Base-by-base conservation (phyloP, 2,329 filamentous ascomycete genomes). In the Diaporthe nobilis region DNA sequence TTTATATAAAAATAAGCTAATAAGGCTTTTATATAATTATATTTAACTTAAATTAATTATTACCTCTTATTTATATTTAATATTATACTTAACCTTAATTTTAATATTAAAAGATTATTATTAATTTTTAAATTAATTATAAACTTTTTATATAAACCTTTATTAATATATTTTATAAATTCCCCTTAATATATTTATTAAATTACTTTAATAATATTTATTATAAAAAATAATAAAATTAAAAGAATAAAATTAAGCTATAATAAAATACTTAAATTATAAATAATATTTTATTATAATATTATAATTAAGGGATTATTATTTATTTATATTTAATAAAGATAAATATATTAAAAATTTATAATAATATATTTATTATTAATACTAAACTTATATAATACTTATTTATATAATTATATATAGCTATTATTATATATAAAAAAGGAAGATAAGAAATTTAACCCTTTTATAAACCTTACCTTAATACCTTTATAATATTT, bases 201-300 rank as follows among this genome's bases (percentile, higher is more conserved):
- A n/a, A 1, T 49, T n/a, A 20, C 7, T 2, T 20, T 49, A 49
- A 49, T 53, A 53, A 17, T 53, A 53, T n/a, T n/a, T 34, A 34
- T 34, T 34, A 34, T 34, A 34, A 34, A 34, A 34, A 8, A 1
- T 34, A 34, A 34, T 34, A 34, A 1, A 1, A 1, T 34, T 34
- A 34, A 8, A 1, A 34, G 1, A 3, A 1, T 34, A 34, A 34
- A 1, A 3, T 3, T 34, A 34, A 8, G 1, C 1, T 34, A 53
- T 53, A n/a, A 17, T 53, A n/a, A 53, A n/a, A 1, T 53, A 12
- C n/a, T 53, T 34, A 34, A 8, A 1, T 1, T 34, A 34, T 34
- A 34, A 34, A 34, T 34, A 34, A 34, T 34, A 34, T 7, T 2
- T n/a, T 53, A 53, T 9, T 25, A 25, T 10, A 53, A 25, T n/a